A percentile compares a stretch with the other conserved stretches of the same genome.
These are phyloP conservation scores for Leccinum incarnatum DNA, from an alignment of 768 basidiomycete species.

Conservation along the genomic window DNA sequence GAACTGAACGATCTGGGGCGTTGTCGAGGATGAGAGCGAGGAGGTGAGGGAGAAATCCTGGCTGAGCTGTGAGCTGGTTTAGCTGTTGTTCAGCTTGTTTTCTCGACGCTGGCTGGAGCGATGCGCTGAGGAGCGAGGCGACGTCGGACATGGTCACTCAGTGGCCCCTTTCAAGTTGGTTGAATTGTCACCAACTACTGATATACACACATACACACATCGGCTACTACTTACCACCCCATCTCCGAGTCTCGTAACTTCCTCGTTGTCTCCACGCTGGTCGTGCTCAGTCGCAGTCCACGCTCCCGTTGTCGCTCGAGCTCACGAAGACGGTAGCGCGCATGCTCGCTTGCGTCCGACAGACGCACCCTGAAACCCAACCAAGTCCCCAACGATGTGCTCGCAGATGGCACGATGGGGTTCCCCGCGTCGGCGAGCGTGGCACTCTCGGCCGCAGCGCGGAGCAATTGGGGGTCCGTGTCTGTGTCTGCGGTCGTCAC, in stretches of 20 bases:
- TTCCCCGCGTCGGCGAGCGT: not conserved
- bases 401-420: not conserved
- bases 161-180: not conserved
- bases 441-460: not conserved
- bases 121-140: conserved; percentile 66
- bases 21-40: conserved; percentile 72
- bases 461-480: conserved; percentile 6
- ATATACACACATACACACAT: not conserved
- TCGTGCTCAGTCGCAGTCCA: not conserved
- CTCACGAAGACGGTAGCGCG: too few relatives aligned
- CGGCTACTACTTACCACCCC: conserved; percentile 14
- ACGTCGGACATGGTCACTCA: conserved; percentile 56
- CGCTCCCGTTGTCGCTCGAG: not conserved
- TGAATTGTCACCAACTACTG: conserved; percentile 9
- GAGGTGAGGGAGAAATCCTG: conserved; percentile 77
- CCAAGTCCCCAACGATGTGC: conserved; percentile 1
- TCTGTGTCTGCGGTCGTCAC: conserved; percentile 22
- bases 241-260: conserved; percentile 21
- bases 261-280: not conserved
- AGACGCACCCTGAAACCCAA: conserved; percentile 20
- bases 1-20: conserved; percentile 61
- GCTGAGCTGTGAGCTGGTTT: conserved; percentile 59
- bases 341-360: not conserved
- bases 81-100: conserved; percentile 84
- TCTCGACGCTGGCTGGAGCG: conserved; percentile 63